Percentiles rank a stretch among this genome's conserved stretches.
Evolutionary conservation across 176 grass and related monocot genomes (phyloP).

Genomic region (Raddia distichophylla): DNA sequence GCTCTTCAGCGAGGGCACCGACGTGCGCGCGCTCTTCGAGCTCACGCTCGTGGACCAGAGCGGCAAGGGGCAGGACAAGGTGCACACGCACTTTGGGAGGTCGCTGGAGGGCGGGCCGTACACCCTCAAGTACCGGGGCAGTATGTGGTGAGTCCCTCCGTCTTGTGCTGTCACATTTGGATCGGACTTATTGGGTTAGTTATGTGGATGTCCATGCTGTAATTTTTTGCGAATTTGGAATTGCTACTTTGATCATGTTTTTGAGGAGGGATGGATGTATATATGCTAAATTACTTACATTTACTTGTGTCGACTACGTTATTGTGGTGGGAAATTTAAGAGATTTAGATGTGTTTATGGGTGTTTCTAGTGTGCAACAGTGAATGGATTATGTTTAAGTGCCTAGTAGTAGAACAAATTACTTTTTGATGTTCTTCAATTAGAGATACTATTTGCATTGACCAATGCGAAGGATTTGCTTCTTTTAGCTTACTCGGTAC

Average conservation of each 20-base stretch:
- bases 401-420: conserved; percentile 3
- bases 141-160: conserved; percentile 75
- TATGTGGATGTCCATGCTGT: not conserved
- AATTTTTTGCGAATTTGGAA: not conserved
- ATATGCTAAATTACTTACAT: not conserved
- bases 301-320: not conserved
- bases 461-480: not conserved
- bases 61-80: conserved; percentile 85
- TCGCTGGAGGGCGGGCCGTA: conserved; percentile 84
- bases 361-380: not conserved
- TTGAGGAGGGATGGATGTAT: not conserved
- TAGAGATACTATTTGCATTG: not conserved
- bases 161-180: not conserved
- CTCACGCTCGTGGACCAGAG: conserved; percentile 92
- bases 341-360: not conserved
- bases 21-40: conserved; percentile 95
- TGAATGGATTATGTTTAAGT: not conserved
- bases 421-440: not conserved
- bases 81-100: conserved; percentile 88
- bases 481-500: not conserved
- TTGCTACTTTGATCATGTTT: not conserved
- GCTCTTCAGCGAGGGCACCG: conserved; percentile 86
- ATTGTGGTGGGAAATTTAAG: not conserved
- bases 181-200: not conserved
- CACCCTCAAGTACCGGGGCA: conserved; percentile 93